Evolutionary conservation across 2,329 filamentous ascomycete genomes (phyloP).

Genomic region (Fusarium pseudonygamai): DNA sequence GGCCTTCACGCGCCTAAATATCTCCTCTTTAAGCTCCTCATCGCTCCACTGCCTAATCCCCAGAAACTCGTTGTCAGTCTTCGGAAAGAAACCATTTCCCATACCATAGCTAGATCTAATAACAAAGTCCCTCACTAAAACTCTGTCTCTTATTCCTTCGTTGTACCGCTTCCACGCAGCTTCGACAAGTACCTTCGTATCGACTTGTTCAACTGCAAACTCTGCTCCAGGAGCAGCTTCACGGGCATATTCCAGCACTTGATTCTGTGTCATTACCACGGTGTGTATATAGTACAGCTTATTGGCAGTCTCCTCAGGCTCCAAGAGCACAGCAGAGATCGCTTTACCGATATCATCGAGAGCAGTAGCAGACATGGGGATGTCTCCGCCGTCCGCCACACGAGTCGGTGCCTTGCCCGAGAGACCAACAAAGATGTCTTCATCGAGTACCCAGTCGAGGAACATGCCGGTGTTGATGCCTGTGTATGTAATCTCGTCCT

Average conservation of each 20-base stretch:
- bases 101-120: constrained; percentile 1
- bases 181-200: background rate
- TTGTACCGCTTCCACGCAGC: constrained; percentile 9
- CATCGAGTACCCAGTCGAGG: constrained; percentile 3
- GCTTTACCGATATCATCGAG: constrained; percentile 1
- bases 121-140: background rate
- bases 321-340: background rate
- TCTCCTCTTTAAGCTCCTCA: background rate
- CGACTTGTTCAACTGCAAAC: background rate
- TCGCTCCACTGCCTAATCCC: background rate
- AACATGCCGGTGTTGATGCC: constrained; percentile 15
- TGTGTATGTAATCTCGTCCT: background rate
- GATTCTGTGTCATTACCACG: constrained; percentile 9
- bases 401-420: background rate
- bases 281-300: background rate
- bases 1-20: background rate
- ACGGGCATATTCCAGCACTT: background rate
- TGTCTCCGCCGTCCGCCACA: background rate
- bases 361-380: background rate
- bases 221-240: background rate
- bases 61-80: background rate
- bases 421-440: background rate
- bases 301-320: background rate
- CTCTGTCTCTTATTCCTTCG: background rate
- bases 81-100: background rate